Conservation (phyloP, 805 yeast species). For the Candida bentonensis region DNA sequence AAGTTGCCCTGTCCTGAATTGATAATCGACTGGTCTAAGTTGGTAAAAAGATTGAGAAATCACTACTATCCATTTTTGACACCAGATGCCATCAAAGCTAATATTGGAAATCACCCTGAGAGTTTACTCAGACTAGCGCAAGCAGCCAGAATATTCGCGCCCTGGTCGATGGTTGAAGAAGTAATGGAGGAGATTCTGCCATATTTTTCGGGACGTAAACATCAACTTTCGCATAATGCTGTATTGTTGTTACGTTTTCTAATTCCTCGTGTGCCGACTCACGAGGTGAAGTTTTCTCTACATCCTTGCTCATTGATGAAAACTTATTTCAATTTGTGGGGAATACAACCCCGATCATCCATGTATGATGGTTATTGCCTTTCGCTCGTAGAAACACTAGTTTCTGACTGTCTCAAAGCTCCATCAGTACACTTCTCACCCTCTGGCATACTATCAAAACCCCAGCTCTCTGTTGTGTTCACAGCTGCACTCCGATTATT, state of each 20-base stretch:
- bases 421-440: not conserved
- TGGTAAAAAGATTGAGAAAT: not conserved
- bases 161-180: not conserved
- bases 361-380: conserved; percentile 1
- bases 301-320: not conserved
- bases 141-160: not conserved
- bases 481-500: not conserved
- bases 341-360: not conserved
- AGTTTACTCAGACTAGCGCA: not conserved
- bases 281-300: not conserved
- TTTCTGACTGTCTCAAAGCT: not conserved
- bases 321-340: not conserved
- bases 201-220: not conserved
- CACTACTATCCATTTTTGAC: not conserved
- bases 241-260: not conserved
- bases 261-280: not conserved
- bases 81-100: not conserved
- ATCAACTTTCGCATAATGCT: not conserved
- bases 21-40: not conserved
- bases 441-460: not conserved
- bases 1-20: not conserved
- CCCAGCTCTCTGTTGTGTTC: not conserved
- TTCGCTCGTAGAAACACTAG: not conserved
- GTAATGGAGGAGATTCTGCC: not conserved
- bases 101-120: not conserved